Percentiles rank a stretch among this genome's conserved stretches.
Evolutionary conservation across 306 rosid genomes (phyloP).

Genomic region (Pterocarpus santalinus): DNA sequence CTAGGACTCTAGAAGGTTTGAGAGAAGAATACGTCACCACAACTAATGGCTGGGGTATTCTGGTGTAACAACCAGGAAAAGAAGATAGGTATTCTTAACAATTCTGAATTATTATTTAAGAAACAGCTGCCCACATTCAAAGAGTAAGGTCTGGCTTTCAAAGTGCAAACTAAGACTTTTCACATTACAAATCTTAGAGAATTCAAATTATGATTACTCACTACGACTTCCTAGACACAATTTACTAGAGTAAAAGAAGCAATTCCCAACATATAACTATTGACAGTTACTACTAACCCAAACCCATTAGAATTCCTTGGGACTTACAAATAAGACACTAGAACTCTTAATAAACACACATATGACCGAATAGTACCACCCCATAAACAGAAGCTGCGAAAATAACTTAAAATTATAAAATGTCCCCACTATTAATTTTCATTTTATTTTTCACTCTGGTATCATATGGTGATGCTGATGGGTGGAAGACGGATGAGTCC

Average conservation of each 20-base stretch:
- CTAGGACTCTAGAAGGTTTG: too few relatives aligned
- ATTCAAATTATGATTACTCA: background rate
- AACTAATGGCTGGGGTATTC: too few relatives aligned
- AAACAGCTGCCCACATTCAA: background rate
- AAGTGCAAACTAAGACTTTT: background rate
- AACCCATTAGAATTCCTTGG: background rate
- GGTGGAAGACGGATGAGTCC: background rate
- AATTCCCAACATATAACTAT: too few relatives aligned
- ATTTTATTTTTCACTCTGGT: background rate
- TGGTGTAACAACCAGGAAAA: background rate
- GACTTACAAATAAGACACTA: background rate
- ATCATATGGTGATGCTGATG: background rate
- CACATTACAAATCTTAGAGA: background rate
- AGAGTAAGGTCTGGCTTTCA: conserved; percentile 4
- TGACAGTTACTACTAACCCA: background rate
- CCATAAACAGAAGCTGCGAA: background rate
- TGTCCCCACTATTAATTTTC: background rate
- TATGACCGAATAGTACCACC: background rate
- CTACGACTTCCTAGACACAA: background rate
- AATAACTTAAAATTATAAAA: background rate
- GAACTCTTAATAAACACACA: background rate
- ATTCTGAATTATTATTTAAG: background rate
- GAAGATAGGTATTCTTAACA: background rate
- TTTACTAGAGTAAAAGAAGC: background rate
- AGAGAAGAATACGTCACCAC: too few relatives aligned